These are phyloP conservation scores for Phycomyces blakesleeanus DNA, from an alignment of 192 early-diverging fungal genomes.

Conservation along the genomic window DNA sequence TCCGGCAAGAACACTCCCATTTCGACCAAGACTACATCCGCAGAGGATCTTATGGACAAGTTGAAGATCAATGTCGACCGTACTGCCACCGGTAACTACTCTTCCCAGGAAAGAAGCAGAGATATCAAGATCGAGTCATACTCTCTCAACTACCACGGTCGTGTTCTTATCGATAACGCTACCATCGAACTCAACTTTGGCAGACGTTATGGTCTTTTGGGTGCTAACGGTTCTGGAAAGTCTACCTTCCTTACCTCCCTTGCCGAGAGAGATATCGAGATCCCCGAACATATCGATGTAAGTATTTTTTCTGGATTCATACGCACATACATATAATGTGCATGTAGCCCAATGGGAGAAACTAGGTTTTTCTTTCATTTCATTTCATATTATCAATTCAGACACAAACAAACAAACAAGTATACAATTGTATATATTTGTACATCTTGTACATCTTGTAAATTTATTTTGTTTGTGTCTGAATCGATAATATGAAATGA, in stretches of 20 bases:
- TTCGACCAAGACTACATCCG: constrained; percentile 31
- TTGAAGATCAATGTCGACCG: constrained; percentile 75
- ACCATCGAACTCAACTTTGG: constrained; percentile 98
- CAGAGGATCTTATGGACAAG: constrained; percentile 50
- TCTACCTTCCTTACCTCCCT: constrained; percentile 93
- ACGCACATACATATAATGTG: neutral
- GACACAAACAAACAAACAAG: too few species aligned
- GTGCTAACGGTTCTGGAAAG: constrained; percentile 88
- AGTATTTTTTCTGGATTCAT: constrained; percentile 15
- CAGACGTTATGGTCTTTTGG: constrained; percentile 88
- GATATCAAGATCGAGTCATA: constrained; percentile 96
- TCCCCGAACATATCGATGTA: constrained; percentile 95
- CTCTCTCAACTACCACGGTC: constrained; percentile 91
- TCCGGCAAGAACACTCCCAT: constrained; percentile 36
- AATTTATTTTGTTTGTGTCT: too few species aligned
- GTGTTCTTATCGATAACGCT: constrained; percentile 90
- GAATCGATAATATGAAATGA: too few species aligned
- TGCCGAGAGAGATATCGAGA: constrained; percentile 88
- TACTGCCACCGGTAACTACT: constrained; percentile 86
- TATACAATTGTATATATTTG: too few species aligned
- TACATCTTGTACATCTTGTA: too few species aligned
- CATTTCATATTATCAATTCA: too few species aligned
- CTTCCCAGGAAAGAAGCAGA: constrained; percentile 83
- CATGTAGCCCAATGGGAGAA: too few species aligned
- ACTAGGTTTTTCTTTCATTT: too few species aligned